Conservation (phyloP, 352 stramenopile genomes). For the Blastocystis sp. region DNA sequence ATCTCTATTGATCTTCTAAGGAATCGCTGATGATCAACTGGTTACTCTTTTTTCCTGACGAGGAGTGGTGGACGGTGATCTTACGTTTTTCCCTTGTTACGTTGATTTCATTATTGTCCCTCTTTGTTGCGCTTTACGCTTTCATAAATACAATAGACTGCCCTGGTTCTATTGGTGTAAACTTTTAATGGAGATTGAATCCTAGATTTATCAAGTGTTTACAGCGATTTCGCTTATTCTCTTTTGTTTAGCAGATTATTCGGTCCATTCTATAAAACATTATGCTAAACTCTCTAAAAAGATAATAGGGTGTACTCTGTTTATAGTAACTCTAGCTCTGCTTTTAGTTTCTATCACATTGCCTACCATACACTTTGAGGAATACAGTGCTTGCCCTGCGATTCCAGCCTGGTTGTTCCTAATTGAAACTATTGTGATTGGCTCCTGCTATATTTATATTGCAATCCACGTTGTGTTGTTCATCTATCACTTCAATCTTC, state of each 20-base stretch:
- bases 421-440: neutral
- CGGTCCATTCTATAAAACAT: slow-evolving; percentile 27
- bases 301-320: slow-evolving; percentile 1
- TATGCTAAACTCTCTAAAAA: slow-evolving; percentile 43
- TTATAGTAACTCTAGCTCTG: neutral
- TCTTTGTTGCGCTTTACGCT: neutral
- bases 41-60: slow-evolving; percentile 44
- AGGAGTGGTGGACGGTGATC: neutral
- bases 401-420: neutral
- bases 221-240: neutral
- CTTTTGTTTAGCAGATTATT: slow-evolving; percentile 24
- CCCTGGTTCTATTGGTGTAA: neutral
- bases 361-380: neutral
- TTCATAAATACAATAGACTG: neutral
- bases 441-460: slow-evolving; percentile 28
- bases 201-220: neutral
- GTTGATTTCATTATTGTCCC: neutral
- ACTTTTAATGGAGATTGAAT: neutral
- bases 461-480: slow-evolving; percentile 38
- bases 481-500: slow-evolving; percentile 32
- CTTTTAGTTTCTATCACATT: neutral
- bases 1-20: neutral
- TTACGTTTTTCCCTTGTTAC: neutral
- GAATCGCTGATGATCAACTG: slow-evolving; percentile 39
- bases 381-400: neutral